Percentiles rank a stretch among this genome's conserved stretches.
Evolutionary conservation across 768 basidiomycete species (phyloP).

Genomic region (Mycena epipterygia): DNA sequence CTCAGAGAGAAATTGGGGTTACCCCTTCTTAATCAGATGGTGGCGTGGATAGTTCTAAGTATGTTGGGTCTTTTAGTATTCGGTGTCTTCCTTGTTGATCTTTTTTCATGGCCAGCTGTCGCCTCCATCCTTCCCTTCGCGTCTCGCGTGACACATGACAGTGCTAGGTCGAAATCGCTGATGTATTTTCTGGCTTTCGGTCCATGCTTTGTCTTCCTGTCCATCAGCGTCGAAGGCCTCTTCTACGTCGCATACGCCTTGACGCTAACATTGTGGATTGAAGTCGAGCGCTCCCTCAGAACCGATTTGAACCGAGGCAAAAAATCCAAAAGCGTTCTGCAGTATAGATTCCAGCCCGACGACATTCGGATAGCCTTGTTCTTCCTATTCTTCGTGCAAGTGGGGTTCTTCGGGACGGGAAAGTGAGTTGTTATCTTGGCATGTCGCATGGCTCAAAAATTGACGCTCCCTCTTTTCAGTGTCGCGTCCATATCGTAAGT

Average conservation of each 20-base stretch:
- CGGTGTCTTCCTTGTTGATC: not conserved
- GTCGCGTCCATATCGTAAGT: conserved; percentile 88
- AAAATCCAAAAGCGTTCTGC: conserved; percentile 31
- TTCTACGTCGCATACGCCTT: conserved; percentile 81
- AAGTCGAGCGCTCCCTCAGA: conserved; percentile 63
- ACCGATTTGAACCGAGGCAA: conserved; percentile 24
- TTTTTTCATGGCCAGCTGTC: conserved; percentile 58
- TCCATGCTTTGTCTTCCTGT: conserved; percentile 83
- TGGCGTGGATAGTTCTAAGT: conserved; percentile 80
- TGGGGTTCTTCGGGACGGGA: conserved; percentile 89
- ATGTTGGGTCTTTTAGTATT: conserved; percentile 31
- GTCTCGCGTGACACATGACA: conserved; percentile 49
- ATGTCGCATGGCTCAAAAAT: not conserved
- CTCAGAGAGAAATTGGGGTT: conserved; percentile 78
- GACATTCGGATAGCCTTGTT: conserved; percentile 83
- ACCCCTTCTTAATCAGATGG: conserved; percentile 68
- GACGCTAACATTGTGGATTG: conserved; percentile 76
- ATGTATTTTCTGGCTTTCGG: conserved; percentile 79
- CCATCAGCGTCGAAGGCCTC: conserved; percentile 85
- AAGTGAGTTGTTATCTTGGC: conserved; percentile 66
- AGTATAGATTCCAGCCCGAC: conserved; percentile 65
- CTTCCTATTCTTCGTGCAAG: conserved; percentile 89
- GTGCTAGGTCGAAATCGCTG: conserved; percentile 64
- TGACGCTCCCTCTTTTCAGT: conserved; percentile 49
- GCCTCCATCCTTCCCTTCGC: conserved; percentile 68